Evolutionary conservation across 75 land plant species (phyloP).

Genomic region (Larix kaempferi): DNA sequence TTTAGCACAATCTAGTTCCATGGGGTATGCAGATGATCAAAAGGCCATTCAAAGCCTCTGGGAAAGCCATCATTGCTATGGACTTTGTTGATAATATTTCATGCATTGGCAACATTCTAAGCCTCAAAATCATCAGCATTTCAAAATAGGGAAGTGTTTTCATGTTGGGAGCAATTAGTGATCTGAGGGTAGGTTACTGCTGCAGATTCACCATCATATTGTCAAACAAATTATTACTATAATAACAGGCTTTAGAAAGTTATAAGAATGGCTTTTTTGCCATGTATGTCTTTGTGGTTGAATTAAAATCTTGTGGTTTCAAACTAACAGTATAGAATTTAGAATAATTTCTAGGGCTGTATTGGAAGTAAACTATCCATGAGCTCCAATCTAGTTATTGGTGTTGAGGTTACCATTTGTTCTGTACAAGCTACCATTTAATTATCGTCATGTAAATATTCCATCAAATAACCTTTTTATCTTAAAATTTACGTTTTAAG

Average conservation of each 20-base stretch:
- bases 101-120: neutral
- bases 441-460: too few relatives aligned
- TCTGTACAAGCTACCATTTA: too few relatives aligned
- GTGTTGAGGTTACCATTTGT: neutral
- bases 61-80: slow-evolving; percentile 3
- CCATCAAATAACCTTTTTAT: too few relatives aligned
- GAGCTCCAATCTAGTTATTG: neutral
- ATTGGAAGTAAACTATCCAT: neutral
- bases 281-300: neutral
- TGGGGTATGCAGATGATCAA: neutral
- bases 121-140: neutral
- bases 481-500: too few relatives aligned
- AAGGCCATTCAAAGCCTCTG: neutral
- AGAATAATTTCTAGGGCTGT: neutral
- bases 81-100: neutral
- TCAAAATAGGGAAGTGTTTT: neutral
- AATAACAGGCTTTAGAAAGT: neutral
- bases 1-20: neutral
- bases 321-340: too few relatives aligned
- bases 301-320: neutral
- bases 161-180: neutral
- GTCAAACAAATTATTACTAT: neutral
- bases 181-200: neutral
- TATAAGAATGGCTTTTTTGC: neutral
- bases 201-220: neutral